Conservation (phyloP, 129 eudicot species). For the Flaveria linearis region DNA sequence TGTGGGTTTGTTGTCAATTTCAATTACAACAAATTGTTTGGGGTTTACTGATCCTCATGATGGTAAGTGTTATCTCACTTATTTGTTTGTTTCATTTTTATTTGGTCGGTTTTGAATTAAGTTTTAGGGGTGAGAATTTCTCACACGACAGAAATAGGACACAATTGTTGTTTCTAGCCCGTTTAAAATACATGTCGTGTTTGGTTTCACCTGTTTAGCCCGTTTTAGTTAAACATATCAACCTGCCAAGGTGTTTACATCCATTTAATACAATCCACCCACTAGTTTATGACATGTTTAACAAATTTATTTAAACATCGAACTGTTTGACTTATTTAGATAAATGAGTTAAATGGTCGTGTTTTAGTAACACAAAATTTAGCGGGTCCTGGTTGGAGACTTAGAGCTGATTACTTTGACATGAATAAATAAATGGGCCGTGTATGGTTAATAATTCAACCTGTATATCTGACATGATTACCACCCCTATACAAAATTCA, state of each 20-base stretch:
- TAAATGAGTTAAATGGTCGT: neutral
- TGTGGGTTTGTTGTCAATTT: conserved; percentile 38
- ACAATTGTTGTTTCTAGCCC: too few relatives aligned
- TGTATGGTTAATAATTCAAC: too few relatives aligned
- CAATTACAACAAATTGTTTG: conserved; percentile 34
- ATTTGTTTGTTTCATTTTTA: neutral
- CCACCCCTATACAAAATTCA: neutral
- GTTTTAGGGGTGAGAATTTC: neutral
- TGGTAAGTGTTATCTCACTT: conserved; percentile 42
- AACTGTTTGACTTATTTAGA: neutral
- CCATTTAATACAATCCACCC: neutral
- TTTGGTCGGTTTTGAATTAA: neutral
- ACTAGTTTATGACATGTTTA: neutral
- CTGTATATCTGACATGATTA: too few relatives aligned
- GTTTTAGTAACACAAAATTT: neutral
- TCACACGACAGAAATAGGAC: too few relatives aligned
- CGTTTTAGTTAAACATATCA: neutral
- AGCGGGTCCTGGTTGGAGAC: too few relatives aligned
- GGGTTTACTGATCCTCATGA: conserved; percentile 67
- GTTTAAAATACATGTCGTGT: too few relatives aligned
- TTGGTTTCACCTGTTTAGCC: neutral
- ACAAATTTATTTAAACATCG: too few relatives aligned
- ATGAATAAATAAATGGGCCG: too few relatives aligned
- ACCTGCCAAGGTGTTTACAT: neutral
- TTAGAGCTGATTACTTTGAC: too few relatives aligned